Evolutionary conservation across 1,139 yeast species (phyloP).

Genomic region (Saccharomycopsis crataegensis): DNA sequence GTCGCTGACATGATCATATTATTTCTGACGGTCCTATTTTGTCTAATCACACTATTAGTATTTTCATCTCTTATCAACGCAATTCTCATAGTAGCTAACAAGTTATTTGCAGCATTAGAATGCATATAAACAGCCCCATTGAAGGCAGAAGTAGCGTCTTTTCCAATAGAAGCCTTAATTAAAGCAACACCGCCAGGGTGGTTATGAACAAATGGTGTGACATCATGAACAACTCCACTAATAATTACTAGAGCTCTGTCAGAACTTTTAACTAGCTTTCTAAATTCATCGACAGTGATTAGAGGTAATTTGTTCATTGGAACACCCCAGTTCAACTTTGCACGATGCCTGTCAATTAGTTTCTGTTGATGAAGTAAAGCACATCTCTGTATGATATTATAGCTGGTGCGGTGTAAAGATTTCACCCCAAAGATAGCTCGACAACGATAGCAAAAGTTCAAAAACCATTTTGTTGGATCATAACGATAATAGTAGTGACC

Average conservation of each 20-base stretch:
- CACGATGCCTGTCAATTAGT: slow-evolving; percentile 47
- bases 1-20: slow-evolving; percentile 1
- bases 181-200: slow-evolving; percentile 68
- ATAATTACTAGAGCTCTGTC: slow-evolving; percentile 38
- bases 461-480: slow-evolving; percentile 64
- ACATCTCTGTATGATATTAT: slow-evolving; percentile 47
- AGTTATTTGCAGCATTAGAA: slow-evolving; percentile 64
- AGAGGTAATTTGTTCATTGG: slow-evolving; percentile 63
- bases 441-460: slow-evolving; percentile 34
- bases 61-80: slow-evolving; percentile 34
- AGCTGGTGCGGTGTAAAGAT: slow-evolving; percentile 36
- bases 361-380: slow-evolving; percentile 59
- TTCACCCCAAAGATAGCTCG: slow-evolving; percentile 32
- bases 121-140: slow-evolving; percentile 72
- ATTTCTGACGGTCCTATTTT: slow-evolving; percentile 7
- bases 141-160: slow-evolving; percentile 66
- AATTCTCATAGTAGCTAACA: slow-evolving; percentile 68
- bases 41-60: slow-evolving; percentile 14
- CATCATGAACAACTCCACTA: slow-evolving; percentile 61
- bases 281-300: slow-evolving; percentile 45
- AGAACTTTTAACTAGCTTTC: slow-evolving; percentile 28
- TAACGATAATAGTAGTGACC: slow-evolving; percentile 44
- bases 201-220: slow-evolving; percentile 63
- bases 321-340: slow-evolving; percentile 71
- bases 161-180: slow-evolving; percentile 56